Evolutionary conservation across 2,329 filamentous ascomycete species (phyloP).

Genomic region (Penicillium sp.): DNA sequence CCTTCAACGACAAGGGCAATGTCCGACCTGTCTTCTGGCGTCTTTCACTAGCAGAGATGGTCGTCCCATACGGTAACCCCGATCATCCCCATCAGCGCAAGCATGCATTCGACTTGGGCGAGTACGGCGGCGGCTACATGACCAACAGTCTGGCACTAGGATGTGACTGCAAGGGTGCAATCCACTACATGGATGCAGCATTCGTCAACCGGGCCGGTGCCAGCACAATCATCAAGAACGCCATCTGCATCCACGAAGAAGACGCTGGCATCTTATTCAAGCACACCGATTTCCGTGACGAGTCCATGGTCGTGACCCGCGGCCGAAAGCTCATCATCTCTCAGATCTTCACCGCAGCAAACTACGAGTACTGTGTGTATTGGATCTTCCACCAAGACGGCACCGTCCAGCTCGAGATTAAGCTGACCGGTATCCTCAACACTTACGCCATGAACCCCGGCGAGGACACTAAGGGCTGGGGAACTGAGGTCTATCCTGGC

Average conservation of each 20-base stretch:
- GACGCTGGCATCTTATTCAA: slow-evolving; percentile 91
- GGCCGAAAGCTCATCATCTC: slow-evolving; percentile 83
- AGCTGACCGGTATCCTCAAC: slow-evolving; percentile 88
- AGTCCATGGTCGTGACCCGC: slow-evolving; percentile 80
- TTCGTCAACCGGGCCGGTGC: slow-evolving; percentile 77
- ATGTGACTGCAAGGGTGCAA: slow-evolving; percentile 55
- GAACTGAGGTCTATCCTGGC: slow-evolving; percentile 84
- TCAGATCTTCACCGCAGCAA: slow-evolving; percentile 91
- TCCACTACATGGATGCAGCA: slow-evolving; percentile 86
- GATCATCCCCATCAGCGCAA: slow-evolving; percentile 52
- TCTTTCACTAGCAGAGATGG: slow-evolving; percentile 88
- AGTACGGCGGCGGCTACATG: slow-evolving; percentile 51
- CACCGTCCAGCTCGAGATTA: slow-evolving; percentile 86
- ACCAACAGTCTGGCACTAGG: slow-evolving; percentile 49
- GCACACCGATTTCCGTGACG: slow-evolving; percentile 89
- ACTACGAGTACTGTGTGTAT: slow-evolving; percentile 88
- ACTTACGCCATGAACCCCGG: slow-evolving; percentile 78
- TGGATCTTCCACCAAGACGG: slow-evolving; percentile 94
- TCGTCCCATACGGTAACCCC: slow-evolving; percentile 68
- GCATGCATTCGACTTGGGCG: slow-evolving; percentile 49
- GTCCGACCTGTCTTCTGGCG: slow-evolving; percentile 82
- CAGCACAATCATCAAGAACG: slow-evolving; percentile 83
- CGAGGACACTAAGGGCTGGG: slow-evolving; percentile 83
- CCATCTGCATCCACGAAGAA: slow-evolving; percentile 93
- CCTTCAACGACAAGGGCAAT: slow-evolving; percentile 79